These are phyloP conservation scores for Perilla frutescens DNA, from an alignment of 257 asterid species.

Conservation along the genomic window DNA sequence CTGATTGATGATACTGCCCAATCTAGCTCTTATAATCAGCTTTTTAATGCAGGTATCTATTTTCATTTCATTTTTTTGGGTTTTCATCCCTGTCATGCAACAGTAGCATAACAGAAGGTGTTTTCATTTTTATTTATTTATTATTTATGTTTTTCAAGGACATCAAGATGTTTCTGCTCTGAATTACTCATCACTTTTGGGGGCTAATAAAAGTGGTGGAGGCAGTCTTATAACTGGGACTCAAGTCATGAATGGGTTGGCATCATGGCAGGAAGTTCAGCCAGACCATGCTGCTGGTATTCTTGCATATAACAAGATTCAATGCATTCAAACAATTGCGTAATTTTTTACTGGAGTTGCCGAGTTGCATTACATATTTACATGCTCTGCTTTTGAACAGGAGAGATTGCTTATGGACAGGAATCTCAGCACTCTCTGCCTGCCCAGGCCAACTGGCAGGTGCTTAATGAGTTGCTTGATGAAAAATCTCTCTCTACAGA, in stretches of 20 bases:
- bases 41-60: conserved; percentile 56
- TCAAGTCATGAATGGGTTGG: conserved; percentile 50
- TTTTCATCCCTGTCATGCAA: conserved; percentile 26
- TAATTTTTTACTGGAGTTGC: conserved; percentile 22
- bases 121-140: background rate
- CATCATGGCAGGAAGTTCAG: conserved; percentile 63
- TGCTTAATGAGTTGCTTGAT: conserved; percentile 46
- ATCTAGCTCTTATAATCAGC: conserved; percentile 57
- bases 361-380: conserved; percentile 25
- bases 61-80: conserved; percentile 30
- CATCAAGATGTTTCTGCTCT: conserved; percentile 42
- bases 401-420: conserved; percentile 56
- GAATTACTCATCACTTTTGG: conserved; percentile 50
- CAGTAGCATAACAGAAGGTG: conserved; percentile 5
- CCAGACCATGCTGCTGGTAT: conserved; percentile 60
- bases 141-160: conserved; percentile 41
- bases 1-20: conserved; percentile 54
- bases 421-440: conserved; percentile 50
- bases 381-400: conserved; percentile 50
- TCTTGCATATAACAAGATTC: conserved; percentile 17
- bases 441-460: conserved; percentile 66
- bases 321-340: conserved; percentile 21
- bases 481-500: conserved; percentile 47
- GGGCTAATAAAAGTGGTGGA: conserved; percentile 41
- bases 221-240: conserved; percentile 47